phyloP scores from a whole-genome alignment of 352 stramenopile genomes.

The Aphanomyces astaci region DNA sequence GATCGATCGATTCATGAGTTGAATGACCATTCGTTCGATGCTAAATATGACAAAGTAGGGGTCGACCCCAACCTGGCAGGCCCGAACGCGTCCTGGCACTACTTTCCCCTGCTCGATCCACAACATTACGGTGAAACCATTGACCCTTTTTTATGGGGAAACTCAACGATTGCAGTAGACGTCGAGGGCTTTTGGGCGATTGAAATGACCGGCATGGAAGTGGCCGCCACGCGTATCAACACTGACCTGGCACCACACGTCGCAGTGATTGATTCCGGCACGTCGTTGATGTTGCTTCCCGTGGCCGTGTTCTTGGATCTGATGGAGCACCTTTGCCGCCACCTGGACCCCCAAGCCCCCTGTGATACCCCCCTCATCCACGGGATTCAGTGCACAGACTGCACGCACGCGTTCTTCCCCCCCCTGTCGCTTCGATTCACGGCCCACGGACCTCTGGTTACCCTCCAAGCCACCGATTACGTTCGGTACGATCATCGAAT shows the following conservation, averaged over 20 bases:
- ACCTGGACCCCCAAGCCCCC: conserved; percentile 28
- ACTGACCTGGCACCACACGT: conserved; percentile 26
- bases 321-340: conserved; percentile 33
- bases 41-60: conserved; percentile 15
- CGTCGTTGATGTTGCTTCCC: conserved; percentile 52
- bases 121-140: conserved; percentile 22
- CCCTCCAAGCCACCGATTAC: conserved; percentile 53
- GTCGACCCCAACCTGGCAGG: conserved; percentile 36
- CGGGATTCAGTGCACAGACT: conserved; percentile 38
- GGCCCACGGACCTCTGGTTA: conserved; percentile 12
- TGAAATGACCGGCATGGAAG: conserved; percentile 27
- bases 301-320: conserved; percentile 34
- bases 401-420: conserved; percentile 46
- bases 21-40: neutral
- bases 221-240: neutral
- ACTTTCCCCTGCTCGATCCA: conserved; percentile 43
- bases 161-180: neutral
- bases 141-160: neutral
- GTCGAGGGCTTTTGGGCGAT: conserved; percentile 54
- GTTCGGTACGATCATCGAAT: conserved; percentile 26
- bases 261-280: conserved; percentile 60
- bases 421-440: conserved; percentile 41
- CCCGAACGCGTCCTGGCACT: conserved; percentile 34
- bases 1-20: too few relatives aligned
- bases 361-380: conserved; percentile 30